Evolutionary conservation across 1,284 basidiomycete species (phyloP).

Genomic region (Psilocybe mexicana): DNA sequence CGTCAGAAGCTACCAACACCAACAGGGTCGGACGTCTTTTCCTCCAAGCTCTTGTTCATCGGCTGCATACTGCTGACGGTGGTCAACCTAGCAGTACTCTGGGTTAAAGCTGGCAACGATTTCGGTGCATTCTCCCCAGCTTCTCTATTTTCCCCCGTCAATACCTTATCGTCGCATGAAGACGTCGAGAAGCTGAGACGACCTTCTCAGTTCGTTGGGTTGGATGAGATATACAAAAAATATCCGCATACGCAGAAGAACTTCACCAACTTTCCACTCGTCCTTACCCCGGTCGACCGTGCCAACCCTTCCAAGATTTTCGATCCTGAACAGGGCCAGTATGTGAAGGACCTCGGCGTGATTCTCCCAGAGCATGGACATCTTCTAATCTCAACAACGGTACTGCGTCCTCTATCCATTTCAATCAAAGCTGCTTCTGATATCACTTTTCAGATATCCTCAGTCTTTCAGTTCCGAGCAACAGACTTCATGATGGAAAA

Average conservation of each 20-base stretch:
- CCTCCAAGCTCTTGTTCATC: neutral
- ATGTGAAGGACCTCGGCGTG: neutral
- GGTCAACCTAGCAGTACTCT: neutral
- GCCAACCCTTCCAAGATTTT: neutral
- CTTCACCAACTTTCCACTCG: slow-evolving; percentile 11
- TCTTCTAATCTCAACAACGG: neutral
- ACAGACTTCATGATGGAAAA: neutral
- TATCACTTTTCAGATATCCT: neutral
- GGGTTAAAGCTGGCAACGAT: neutral
- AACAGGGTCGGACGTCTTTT: neutral
- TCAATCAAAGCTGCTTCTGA: neutral
- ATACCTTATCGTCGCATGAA: neutral
- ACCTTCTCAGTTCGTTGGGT: slow-evolving; percentile 13
- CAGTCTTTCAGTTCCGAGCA: neutral
- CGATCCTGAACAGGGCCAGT: neutral
- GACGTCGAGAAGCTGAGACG: slow-evolving; percentile 10
- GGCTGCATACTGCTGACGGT: neutral
- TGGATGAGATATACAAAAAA: slow-evolving; percentile 9
- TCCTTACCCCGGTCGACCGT: slow-evolving; percentile 10
- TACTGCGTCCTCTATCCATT: neutral
- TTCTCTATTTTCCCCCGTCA: neutral
- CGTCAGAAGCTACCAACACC: neutral
- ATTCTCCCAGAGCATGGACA: neutral
- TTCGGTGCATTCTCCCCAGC: neutral
- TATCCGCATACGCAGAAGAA: neutral